Evolutionary conservation across 148 eudicot species (phyloP).

Genomic region (Rheum nobile): DNA sequence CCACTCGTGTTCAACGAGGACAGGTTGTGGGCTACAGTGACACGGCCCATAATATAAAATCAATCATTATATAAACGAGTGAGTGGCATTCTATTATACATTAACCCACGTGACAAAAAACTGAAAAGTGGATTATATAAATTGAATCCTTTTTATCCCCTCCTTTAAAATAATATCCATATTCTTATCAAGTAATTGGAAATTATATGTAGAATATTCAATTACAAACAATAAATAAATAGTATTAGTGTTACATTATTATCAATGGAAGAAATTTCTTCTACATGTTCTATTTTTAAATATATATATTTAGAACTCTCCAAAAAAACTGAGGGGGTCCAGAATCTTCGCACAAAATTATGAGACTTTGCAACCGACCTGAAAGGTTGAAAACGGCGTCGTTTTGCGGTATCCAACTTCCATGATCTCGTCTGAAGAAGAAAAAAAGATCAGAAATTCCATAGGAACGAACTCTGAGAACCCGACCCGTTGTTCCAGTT

Average conservation of each 20-base stretch:
- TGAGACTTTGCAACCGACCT: background rate
- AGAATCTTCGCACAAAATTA: background rate
- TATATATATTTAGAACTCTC: background rate
- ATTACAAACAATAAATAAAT: background rate
- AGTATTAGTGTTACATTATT: background rate
- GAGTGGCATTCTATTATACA: too few relatives aligned
- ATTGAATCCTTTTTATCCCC: too few relatives aligned
- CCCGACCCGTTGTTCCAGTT: background rate
- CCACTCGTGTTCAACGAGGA: background rate
- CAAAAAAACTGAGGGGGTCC: background rate
- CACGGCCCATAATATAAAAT: background rate
- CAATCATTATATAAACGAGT: too few relatives aligned
- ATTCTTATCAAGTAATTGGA: too few relatives aligned
- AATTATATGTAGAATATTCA: too few relatives aligned
- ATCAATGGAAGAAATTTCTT: too few relatives aligned
- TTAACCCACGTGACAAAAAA: too few relatives aligned
- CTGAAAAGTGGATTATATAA: too few relatives aligned
- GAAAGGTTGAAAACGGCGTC: background rate
- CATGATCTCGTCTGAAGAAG: too few relatives aligned
- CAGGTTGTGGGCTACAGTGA: background rate
- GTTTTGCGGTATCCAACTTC: background rate
- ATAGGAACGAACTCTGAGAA: constrained; percentile 2
- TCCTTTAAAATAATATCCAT: too few relatives aligned
- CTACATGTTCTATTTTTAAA: background rate
- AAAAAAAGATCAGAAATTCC: constrained; percentile 9